These are phyloP conservation scores for Anthracocystis walkeri DNA, from an alignment of 1,284 basidiomycete species.

Conservation along the genomic window DNA sequence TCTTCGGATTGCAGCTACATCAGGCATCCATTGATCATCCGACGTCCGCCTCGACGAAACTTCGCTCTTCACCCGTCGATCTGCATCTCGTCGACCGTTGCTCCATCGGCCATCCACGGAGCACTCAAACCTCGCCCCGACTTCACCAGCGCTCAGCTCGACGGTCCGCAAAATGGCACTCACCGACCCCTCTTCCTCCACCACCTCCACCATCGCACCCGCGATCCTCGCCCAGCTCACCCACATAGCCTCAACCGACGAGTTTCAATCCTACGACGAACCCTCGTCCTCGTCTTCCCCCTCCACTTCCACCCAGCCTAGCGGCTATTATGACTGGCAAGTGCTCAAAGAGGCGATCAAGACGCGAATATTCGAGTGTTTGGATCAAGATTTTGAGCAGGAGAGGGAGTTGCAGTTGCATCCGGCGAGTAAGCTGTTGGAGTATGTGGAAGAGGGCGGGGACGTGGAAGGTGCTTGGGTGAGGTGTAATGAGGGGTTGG, in stretches of 20 bases:
- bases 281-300: constrained; percentile 12
- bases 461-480: constrained; percentile 1
- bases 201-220: constrained; percentile 11
- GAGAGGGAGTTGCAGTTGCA: constrained; percentile 16
- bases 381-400: constrained; percentile 18
- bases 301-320: not conserved
- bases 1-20: too few species aligned
- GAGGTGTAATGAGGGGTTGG: not conserved
- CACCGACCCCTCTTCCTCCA: constrained; percentile 12
- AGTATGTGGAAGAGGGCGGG: constrained; percentile 3
- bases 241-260: constrained; percentile 43
- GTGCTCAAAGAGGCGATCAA: constrained; percentile 50
- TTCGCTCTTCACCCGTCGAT: too few species aligned
- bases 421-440: constrained; percentile 20
- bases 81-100: too few species aligned
- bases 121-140: not conserved
- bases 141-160: not conserved
- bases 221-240: constrained; percentile 23
- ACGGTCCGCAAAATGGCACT: constrained; percentile 18
- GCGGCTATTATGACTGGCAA: constrained; percentile 32
- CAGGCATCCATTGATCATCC: too few species aligned
- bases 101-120: too few species aligned
- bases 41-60: too few species aligned
- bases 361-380: constrained; percentile 18
- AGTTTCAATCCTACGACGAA: constrained; percentile 28